Evolutionary conservation across 2,329 filamentous ascomycete species (phyloP).

Genomic region (Aspergillus transmontanensis): DNA sequence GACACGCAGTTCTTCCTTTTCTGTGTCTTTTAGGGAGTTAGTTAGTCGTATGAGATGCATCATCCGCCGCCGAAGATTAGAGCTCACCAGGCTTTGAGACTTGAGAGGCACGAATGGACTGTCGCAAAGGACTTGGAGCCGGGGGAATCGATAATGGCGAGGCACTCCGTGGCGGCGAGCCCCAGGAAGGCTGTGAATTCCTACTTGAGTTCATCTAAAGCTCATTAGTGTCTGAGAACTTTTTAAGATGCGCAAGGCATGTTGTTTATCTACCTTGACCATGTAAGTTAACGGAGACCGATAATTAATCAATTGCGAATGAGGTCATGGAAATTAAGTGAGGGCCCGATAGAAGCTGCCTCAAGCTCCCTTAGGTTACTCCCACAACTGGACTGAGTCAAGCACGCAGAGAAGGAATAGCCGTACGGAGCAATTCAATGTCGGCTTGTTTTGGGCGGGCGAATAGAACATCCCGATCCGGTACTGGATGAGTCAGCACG

Average conservation of each 20-base stretch:
- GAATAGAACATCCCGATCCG: conserved; percentile 17
- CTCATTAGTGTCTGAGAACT: conserved; percentile 10
- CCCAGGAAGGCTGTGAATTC: conserved; percentile 59
- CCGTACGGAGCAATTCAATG: neutral
- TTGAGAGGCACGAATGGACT: conserved; percentile 39
- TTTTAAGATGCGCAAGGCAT: neutral
- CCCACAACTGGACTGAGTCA: neutral
- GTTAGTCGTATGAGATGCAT: conserved; percentile 13
- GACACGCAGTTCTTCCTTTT: conserved; percentile 80
- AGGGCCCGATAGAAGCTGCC: neutral
- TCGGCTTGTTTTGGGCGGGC: conserved; percentile 20
- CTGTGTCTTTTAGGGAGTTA: conserved; percentile 33
- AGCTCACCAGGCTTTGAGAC: conserved; percentile 41
- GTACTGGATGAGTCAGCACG: conserved; percentile 26
- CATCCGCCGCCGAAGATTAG: neutral
- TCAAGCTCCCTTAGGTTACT: neutral
- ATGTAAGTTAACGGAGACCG: too few species aligned
- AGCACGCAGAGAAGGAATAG: neutral
- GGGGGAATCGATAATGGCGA: conserved; percentile 40
- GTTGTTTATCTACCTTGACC: neutral
- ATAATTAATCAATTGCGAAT: neutral
- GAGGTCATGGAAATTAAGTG: neutral
- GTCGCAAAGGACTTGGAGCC: conserved; percentile 37
- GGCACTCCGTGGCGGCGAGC: conserved; percentile 61
- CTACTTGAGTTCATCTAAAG: conserved; percentile 40